Conservation (phyloP, 768 basidiomycete species). For the Exsudoporus frostii region DNA sequence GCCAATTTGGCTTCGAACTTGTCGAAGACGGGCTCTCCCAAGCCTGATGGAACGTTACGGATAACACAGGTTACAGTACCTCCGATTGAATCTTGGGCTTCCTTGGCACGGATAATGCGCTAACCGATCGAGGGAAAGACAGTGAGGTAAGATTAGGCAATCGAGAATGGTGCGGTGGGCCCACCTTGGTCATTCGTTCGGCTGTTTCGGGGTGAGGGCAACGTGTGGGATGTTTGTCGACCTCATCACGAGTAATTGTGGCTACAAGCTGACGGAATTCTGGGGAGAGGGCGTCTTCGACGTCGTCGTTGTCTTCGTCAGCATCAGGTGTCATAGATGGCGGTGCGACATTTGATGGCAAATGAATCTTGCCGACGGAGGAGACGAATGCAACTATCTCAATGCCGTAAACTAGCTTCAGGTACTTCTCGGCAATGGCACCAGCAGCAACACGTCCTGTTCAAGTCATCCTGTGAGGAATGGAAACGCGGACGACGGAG, state of each 20-base stretch:
- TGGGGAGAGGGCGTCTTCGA: constrained; percentile 71
- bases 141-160: constrained; percentile 36
- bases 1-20: constrained; percentile 95
- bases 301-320: constrained; percentile 58
- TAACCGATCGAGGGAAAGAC: constrained; percentile 30
- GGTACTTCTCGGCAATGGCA: constrained; percentile 95
- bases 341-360: constrained; percentile 54
- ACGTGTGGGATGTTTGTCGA: constrained; percentile 82
- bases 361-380: constrained; percentile 88
- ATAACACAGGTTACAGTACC: constrained; percentile 98
- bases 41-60: constrained; percentile 82
- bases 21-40: constrained; percentile 98
- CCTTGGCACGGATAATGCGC: constrained; percentile 94
- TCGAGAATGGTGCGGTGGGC: neutral
- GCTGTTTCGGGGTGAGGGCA: constrained; percentile 91
- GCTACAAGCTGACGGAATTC: constrained; percentile 80
- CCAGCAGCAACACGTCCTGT: constrained; percentile 94
- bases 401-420: constrained; percentile 80
- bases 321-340: constrained; percentile 40
- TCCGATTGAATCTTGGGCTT: constrained; percentile 89
- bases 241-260: constrained; percentile 79
- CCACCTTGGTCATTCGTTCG: constrained; percentile 84
- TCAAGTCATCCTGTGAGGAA: constrained; percentile 4
- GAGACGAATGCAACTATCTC: constrained; percentile 98
- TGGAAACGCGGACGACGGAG: neutral